Conservation (phyloP, 2,329 filamentous ascomycete genomes). For the Diaporthe sp. region DNA sequence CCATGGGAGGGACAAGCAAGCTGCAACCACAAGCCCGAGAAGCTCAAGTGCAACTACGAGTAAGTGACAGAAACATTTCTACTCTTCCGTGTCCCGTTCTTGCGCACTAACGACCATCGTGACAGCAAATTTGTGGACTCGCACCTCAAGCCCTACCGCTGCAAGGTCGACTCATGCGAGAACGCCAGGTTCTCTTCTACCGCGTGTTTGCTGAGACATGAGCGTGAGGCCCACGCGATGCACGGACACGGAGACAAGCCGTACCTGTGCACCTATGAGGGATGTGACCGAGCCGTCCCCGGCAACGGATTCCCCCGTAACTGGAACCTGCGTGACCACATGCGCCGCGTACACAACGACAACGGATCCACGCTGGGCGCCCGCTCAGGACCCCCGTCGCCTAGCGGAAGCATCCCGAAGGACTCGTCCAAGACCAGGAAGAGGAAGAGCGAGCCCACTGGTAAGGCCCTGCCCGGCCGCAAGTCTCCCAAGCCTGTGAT, state of each 20-base stretch:
- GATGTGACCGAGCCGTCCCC: constrained; percentile 85
- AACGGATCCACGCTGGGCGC: constrained; percentile 55
- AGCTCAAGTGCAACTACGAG: constrained; percentile 99
- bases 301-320: constrained; percentile 94
- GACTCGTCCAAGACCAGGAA: constrained; percentile 66
- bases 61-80: constrained; percentile 68
- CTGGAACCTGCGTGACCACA: constrained; percentile 97
- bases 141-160: constrained; percentile 95
- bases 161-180: constrained; percentile 87
- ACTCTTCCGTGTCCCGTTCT: background rate
- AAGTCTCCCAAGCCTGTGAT: constrained; percentile 57
- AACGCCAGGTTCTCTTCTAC: constrained; percentile 94
- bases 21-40: constrained; percentile 93
- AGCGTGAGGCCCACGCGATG: constrained; percentile 95
- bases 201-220: constrained; percentile 92
- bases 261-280: constrained; percentile 88
- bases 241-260: constrained; percentile 95
- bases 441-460: constrained; percentile 68
- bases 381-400: constrained; percentile 45
- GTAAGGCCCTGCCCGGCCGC: constrained; percentile 59
- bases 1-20: constrained; percentile 80
- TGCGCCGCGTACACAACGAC: constrained; percentile 91
- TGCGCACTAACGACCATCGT: constrained; percentile 41
- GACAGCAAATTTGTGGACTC: constrained; percentile 96
- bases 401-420: constrained; percentile 47